Evolutionary conservation across 2,329 filamentous ascomycete species (phyloP), one percentile per base, ranked within the genome.

Genomic region (Aphanoascus verrucosus): DNA sequence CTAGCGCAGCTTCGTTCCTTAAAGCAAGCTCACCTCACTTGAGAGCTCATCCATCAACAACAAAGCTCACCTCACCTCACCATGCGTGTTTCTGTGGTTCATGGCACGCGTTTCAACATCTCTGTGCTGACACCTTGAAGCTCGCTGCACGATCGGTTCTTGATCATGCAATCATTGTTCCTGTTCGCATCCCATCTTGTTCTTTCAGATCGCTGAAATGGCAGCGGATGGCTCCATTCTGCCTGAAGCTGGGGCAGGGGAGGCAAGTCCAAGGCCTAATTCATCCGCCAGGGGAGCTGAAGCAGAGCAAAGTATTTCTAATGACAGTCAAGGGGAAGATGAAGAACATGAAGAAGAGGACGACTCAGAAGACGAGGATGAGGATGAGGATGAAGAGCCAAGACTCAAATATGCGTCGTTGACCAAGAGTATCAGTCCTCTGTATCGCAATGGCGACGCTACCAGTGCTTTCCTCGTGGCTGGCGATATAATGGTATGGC

Each of bases 391-490:
- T 5, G 91, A 97, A 15, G 91, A 97, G 70, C 94, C 93, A 28
- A 85, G 84, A 64, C 80, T 98, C 62, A 98, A 98, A 71, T 96
- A 96, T 68, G 85, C 85, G 49, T 85, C 88, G 47, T 72, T 97
- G 61, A 97, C 93, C 6, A 84, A 83, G 56, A 84, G 85, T 63
- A 73, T 98, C 57, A 82, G 79, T 23, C 75, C 85, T 42, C 80
- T 96, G 34, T 98, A 98, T 72, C 84, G 89, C 55, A 95, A 94
- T 72, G 90, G 88, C 61, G 93, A 98, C 77, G 88, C 89, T 61
- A 96, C 91, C 23, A 96, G 90, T 69, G 77, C 87, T 7, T 95
- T 95, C 67, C 73, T 94, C 48, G 88, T 94, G 48, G 86, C 86
- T 40, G 91, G 91, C 50, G 91, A 98, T 75, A 97, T 97, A 74